These are phyloP conservation scores for Taphrina pruni DNA, from an alignment of 1,139 yeast genomes.

Conservation along the genomic window DNA sequence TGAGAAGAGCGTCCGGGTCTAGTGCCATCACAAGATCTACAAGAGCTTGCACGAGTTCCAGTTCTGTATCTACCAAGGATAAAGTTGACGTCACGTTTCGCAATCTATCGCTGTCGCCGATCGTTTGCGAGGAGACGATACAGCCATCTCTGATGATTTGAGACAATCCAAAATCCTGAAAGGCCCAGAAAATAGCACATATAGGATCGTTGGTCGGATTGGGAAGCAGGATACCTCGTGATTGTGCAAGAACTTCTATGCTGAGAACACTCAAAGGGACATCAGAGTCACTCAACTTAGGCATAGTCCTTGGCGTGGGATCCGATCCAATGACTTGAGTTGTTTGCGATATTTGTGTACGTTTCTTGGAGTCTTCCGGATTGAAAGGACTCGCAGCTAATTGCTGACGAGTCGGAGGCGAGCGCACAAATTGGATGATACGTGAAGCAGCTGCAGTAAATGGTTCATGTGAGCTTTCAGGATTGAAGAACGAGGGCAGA, in stretches of 20 bases:
- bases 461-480: neutral
- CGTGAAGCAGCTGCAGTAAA: neutral
- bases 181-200: slow-evolving; percentile 66
- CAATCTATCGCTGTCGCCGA: neutral
- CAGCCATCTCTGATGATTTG: slow-evolving; percentile 25
- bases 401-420: slow-evolving; percentile 4
- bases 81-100: neutral
- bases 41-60: slow-evolving; percentile 62
- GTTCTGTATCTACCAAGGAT: slow-evolving; percentile 56
- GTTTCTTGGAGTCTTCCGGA: neutral
- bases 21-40: slow-evolving; percentile 62
- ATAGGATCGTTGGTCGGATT: slow-evolving; percentile 71
- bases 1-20: slow-evolving; percentile 89
- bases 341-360: slow-evolving; percentile 14
- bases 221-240: slow-evolving; percentile 61
- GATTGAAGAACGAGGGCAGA: slow-evolving; percentile 14
- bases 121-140: slow-evolving; percentile 17
- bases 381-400: neutral
- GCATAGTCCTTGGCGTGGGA: neutral
- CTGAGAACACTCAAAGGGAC: slow-evolving; percentile 37
- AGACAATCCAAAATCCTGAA: slow-evolving; percentile 51
- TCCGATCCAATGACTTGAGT: slow-evolving; percentile 13
- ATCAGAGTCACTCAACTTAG: slow-evolving; percentile 25
- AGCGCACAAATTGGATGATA: neutral
- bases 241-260: slow-evolving; percentile 53